Base-by-base conservation (phyloP, 208 protist species). In the Trypanosoma avium region DNA sequence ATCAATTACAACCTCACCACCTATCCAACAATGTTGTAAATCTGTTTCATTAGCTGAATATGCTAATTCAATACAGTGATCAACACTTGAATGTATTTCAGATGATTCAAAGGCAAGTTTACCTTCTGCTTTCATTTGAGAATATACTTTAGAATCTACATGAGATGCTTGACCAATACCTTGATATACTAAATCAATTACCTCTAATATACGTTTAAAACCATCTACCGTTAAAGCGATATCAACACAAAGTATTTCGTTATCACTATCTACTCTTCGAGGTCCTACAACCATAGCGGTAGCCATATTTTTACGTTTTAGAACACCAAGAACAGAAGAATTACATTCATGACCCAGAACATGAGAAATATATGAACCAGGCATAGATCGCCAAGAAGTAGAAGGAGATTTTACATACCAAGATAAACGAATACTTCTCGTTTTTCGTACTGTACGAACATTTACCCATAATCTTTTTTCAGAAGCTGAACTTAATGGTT, bases 281-380 rank as follows among this genome's bases (percentile, higher is more conserved):
- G 61, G 15, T 8, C 94, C 93, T 30, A 79, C 89, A n/a, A 80
- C 24, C 67, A 98, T 85, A 19, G 26, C 73, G 7, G 79, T 88
- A 0, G 81, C 92, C 57, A 79, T 75, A 26, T 90, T 82, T 36
- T 62, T 74, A 40, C 62, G 35, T 67, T 97, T 93, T 29, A 97
- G 69, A 17, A 90, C 50, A n/a, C 87, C 80, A 26, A 98, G 61
- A 4, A 97, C 67, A 30, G 86, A 95, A n/a, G 80, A 85, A 54
- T 90, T 64, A 38, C 91, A 92, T 82, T 98, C 96, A 59, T 98
- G 96, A 0, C 96, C 96, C 42, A 98, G 62, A 19, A 98, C 65
- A 74, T 98, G 90, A 6, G 82, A 79, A 5, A 93, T 69, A 60
- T 97, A 97, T 15, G 70, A 47, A 19, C 61, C 50, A 3, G 95